These are phyloP conservation scores for Cystofilobasidium capitatum DNA, from an alignment of 768 basidiomycete genomes.

Conservation along the genomic window DNA sequence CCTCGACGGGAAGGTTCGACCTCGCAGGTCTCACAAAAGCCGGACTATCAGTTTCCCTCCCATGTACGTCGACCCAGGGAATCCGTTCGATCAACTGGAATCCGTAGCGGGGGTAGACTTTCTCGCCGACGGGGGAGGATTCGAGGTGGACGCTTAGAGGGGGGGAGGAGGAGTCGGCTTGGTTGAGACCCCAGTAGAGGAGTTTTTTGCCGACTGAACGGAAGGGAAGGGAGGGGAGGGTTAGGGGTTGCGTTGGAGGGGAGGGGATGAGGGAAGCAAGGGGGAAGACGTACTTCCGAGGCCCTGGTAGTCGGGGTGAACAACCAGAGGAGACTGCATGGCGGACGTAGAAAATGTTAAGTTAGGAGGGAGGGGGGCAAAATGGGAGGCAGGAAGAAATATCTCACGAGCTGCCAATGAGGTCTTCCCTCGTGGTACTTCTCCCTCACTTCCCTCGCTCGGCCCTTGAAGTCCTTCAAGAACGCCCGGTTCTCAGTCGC, in stretches of 20 bases:
- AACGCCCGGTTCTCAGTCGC: background rate
- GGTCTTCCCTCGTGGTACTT: background rate
- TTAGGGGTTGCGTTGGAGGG: too few relatives aligned
- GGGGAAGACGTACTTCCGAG: background rate
- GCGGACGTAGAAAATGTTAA: background rate
- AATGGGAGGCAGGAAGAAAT: background rate
- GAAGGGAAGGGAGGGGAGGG: too few relatives aligned
- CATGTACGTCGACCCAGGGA: background rate
- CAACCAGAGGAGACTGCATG: slow-evolving; percentile 6
- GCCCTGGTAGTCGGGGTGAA: slow-evolving; percentile 8
- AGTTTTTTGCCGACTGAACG: background rate
- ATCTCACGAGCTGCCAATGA: slow-evolving; percentile 17
- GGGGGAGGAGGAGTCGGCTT: background rate
- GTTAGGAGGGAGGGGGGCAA: too few relatives aligned
- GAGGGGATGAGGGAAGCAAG: too few relatives aligned
- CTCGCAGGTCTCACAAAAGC: too few relatives aligned
- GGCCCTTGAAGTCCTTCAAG: slow-evolving; percentile 2
- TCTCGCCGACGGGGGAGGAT: background rate
- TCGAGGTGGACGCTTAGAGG: background rate
- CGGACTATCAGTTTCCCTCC: background rate
- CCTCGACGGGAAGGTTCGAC: too few relatives aligned
- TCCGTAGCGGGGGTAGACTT: background rate
- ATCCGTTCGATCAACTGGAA: background rate
- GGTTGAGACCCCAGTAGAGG: background rate
- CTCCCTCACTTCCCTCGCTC: background rate